Base-by-base conservation (phyloP, 148 eudicot genomes). In the Agrostemma githago region DNA sequence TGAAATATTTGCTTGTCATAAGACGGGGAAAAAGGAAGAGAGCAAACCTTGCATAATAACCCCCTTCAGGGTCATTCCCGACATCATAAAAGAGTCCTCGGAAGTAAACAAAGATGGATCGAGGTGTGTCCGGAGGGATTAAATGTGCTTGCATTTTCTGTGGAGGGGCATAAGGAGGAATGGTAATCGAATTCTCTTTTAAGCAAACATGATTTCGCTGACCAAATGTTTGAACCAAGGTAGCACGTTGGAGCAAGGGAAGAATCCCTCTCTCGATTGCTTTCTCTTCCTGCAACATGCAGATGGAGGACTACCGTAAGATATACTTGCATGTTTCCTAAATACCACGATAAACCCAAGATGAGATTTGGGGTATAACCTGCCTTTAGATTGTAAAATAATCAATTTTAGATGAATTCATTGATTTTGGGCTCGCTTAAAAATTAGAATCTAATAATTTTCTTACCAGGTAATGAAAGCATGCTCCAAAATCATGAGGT, bases 11-110 rank as follows among this genome's bases (percentile, higher is more conserved):
- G 43, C 72, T 53, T 51, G 43, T 51, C 20, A 70, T 68, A 26
- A 34, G 72, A 19, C 41, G 46, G 57, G 34, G 26, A 56, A 9
- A 8, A 15, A n/a, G 73, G 62, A 40, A 72, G 70, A n/a, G 38
- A 41, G 73, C 76, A 69, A 82, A 95, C 98, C 98, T 95, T 74
- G 98, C 98, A 82, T 95, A 95, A 66, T 95, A 95, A 76, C 98
- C 98, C 76, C 98, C 98, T 88, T 95, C 97, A 6, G 98, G 98
- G 78, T 95, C 97, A 76, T 95, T 95, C n/a, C 96, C 97, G 0
- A 95, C 97, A 79, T 95, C 98, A 78, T 92, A 95, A 80, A 95
- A 95, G 79, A 95, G 84, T 43, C 98, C 98, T 58, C 98, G 87
- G 86, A 95, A 95, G 84, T 95, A 95, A 71, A 95, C 97, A 81